A percentile compares a stretch with the other conserved stretches of the same genome.
phyloP scores from a whole-genome alignment of 1,284 basidiomycete genomes.

The Blastosporella zonata region DNA sequence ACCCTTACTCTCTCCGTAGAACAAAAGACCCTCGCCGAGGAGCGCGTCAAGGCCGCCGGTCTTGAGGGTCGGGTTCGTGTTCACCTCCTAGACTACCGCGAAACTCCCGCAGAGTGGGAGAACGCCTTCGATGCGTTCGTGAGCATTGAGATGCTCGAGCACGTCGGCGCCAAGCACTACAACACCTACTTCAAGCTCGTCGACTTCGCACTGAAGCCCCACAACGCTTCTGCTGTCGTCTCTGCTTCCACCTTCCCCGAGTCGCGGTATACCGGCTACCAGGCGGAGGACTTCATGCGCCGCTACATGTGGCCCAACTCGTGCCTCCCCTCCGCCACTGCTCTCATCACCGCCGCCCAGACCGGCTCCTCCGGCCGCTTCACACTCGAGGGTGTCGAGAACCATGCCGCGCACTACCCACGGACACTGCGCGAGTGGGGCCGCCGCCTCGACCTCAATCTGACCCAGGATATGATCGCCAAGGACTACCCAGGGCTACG shows the following conservation, averaged over 20 bases:
- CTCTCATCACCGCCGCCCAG: conserved; percentile 65
- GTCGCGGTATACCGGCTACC: conserved; percentile 62
- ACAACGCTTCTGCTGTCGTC: conserved; percentile 68
- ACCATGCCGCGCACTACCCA: conserved; percentile 86
- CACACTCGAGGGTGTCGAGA: conserved; percentile 83
- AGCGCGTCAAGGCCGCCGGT: conserved; percentile 72
- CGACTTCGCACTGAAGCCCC: conserved; percentile 75
- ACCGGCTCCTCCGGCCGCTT: conserved; percentile 67
- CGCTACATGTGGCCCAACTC: conserved; percentile 94
- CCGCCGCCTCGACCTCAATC: conserved; percentile 63
- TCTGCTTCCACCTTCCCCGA: conserved; percentile 87
- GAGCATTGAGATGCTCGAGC: conserved; percentile 92
- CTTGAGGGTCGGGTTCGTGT: conserved; percentile 72
- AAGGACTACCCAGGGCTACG: conserved; percentile 55
- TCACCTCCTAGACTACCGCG: conserved; percentile 85
- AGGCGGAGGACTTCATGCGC: conserved; percentile 88
- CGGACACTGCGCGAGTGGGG: conserved; percentile 90
- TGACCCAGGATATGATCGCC: conserved; percentile 53
- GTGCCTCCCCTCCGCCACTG: conserved; percentile 79
- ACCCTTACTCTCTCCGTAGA: conserved; percentile 84
- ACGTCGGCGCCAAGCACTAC: conserved; percentile 71
- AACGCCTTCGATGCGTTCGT: conserved; percentile 85
- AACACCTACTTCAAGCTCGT: conserved; percentile 79
- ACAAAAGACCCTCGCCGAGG: conserved; percentile 84
- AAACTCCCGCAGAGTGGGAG: conserved; percentile 73